phyloP scores from a whole-genome alignment of 345 rosid species.

The Eucalyptus lansdowneana region DNA sequence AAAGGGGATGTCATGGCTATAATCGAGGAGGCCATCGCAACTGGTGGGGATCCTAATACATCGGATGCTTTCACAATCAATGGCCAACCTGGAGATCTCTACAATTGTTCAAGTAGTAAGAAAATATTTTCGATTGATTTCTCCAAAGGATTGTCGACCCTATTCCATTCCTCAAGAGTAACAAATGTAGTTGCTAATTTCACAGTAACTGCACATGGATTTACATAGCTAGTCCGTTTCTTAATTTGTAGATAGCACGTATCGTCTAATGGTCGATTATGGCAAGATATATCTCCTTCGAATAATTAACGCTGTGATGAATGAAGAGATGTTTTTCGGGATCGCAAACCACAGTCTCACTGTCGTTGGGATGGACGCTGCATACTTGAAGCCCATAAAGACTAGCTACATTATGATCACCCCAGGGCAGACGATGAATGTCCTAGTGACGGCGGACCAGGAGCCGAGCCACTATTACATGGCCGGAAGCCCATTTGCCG shows the following conservation, averaged over 20 bases:
- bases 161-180: not conserved
- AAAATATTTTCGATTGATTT: not conserved
- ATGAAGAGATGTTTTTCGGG: conserved; percentile 17
- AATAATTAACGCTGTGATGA: conserved; percentile 7
- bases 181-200: not conserved
- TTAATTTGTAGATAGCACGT: not conserved
- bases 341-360: conserved; percentile 15
- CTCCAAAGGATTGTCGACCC: too few species aligned
- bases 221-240: not conserved
- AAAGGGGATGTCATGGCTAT: conserved; percentile 13
- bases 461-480: conserved; percentile 12
- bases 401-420: conserved; percentile 9
- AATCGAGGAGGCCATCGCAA: not conserved
- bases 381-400: conserved; percentile 3
- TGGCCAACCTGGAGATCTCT: conserved; percentile 21
- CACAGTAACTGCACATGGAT: not conserved
- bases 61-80: conserved; percentile 21
- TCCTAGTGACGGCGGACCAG: conserved; percentile 19
- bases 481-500: conserved; percentile 9
- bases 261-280: not conserved
- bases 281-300: conserved; percentile 17
- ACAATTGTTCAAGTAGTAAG: conserved; percentile 10
- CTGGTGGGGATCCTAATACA: not conserved
- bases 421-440: conserved; percentile 35
- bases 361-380: conserved; percentile 11